phyloP scores from a whole-genome alignment of 345 rosid species.

The Ricinus communis region DNA sequence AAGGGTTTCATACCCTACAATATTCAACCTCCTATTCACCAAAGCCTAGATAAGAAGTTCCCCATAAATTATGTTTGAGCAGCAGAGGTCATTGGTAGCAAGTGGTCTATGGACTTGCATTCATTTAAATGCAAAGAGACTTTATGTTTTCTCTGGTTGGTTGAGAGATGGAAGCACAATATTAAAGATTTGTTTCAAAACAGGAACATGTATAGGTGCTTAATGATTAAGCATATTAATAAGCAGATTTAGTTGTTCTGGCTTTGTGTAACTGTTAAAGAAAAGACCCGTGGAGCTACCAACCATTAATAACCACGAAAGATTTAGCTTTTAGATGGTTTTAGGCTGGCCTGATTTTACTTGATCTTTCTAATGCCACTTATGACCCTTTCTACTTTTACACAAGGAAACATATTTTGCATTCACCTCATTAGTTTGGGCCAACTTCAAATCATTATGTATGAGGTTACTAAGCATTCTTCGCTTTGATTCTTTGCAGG shows the following conservation, averaged over 20 bases:
- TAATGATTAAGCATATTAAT: neutral
- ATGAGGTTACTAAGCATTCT: neutral
- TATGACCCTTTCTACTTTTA: neutral
- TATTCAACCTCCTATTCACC: neutral
- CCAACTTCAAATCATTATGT: neutral
- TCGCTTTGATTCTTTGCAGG: conserved; percentile 36
- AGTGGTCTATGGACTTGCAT: neutral
- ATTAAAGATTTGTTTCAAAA: neutral
- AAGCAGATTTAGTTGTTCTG: neutral
- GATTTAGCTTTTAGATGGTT: neutral
- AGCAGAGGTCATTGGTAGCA: neutral
- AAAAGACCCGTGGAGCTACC: neutral
- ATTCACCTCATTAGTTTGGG: neutral
- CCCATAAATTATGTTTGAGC: neutral
- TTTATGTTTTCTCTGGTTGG: neutral
- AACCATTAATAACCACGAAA: neutral
- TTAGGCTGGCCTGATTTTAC: neutral
- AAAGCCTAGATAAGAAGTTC: too few relatives aligned
- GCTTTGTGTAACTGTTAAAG: neutral
- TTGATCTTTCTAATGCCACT: neutral
- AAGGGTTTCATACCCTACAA: neutral
- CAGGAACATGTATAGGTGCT: neutral
- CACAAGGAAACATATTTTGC: neutral
- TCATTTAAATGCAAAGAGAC: neutral
- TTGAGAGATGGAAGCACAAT: neutral